Base-by-base conservation (phyloP, 2,329 filamentous ascomycete species). In the Nemania diffusa region DNA sequence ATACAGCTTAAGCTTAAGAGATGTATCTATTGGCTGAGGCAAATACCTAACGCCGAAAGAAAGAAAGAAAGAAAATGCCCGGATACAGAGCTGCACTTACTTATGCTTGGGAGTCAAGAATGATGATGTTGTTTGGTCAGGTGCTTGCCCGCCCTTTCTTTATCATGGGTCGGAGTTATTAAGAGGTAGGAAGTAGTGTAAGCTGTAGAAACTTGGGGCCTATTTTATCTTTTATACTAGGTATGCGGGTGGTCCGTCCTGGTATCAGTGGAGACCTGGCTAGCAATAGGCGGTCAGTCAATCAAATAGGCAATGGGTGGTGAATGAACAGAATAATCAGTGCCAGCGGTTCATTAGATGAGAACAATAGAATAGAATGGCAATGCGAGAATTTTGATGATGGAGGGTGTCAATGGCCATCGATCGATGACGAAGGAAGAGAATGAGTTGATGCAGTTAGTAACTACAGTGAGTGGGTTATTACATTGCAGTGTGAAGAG, bases 71-170 rank as follows among this genome's bases (percentile, higher is more conserved):
- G 2, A 2, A 15, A 22, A 27, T 24, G 24, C 46, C 13, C 15
- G 17, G 24, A 50, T 26, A 50, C 22, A 20, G 24, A 2, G 46
- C 3, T 17, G 17, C 7, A 50, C 22, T 9, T 44, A 44, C 40
- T 44, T n/a, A 5, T 13, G 15, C 9, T 7, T 6, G 9, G 42
- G 3, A 46, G 15, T 46, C 15, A 22, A 20, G 17, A 56, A 61
- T 42, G 57, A 61, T 51, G 57, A 55, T 34, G 37, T 37, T n/a
- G 22, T 57, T 11, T 62, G 53, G 57, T 61, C 63, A 58, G 53
- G 58, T 58, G 64, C 46, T 57, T 34, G 13, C 20, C 52, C n/a
- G 42, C 24, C 55, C 56, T n/a, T 27, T 8, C 8, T 22, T 55
- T 56, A 37, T 65, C 48, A 32, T 48, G n/a, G 6, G 48, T 40